Evolutionary conservation across 768 basidiomycete species (phyloP).

Genomic region (Collybia mongolica): DNA sequence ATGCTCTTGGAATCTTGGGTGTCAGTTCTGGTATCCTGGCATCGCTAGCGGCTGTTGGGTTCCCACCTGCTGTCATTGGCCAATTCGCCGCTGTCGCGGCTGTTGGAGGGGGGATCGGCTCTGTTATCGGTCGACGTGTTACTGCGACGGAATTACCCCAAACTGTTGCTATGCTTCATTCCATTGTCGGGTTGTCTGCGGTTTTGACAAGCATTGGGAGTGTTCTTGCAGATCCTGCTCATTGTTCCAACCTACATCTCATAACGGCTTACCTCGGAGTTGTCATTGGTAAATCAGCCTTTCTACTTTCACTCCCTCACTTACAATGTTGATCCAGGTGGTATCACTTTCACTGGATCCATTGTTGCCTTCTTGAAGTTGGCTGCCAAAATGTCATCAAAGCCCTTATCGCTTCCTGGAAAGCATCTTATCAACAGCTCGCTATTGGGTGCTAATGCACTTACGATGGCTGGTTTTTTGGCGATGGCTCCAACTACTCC

Average conservation of each 20-base stretch:
- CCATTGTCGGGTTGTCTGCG: conserved; percentile 87
- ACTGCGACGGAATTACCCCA: conserved; percentile 89
- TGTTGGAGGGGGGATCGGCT: conserved; percentile 69
- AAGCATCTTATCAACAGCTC: conserved; percentile 74
- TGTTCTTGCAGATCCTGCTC: conserved; percentile 68
- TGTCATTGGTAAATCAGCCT: conserved; percentile 60
- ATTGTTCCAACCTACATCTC: conserved; percentile 71
- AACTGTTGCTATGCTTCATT: conserved; percentile 75
- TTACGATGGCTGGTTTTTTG: conserved; percentile 78
- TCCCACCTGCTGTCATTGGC: conserved; percentile 66
- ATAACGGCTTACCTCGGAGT: conserved; percentile 86
- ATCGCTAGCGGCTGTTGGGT: conserved; percentile 81
- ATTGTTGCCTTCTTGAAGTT: conserved; percentile 89
- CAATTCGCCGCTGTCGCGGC: conserved; percentile 80
- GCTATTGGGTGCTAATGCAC: conserved; percentile 69
- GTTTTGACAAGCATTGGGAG: conserved; percentile 85
- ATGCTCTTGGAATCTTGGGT: conserved; percentile 83
- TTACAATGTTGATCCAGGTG: conserved; percentile 37
- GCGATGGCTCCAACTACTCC: conserved; percentile 69
- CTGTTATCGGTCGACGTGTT: conserved; percentile 77
- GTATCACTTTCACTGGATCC: conserved; percentile 87
- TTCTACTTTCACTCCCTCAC: too few species aligned
- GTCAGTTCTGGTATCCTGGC: conserved; percentile 80
- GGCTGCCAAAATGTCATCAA: conserved; percentile 78
- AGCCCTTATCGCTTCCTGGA: conserved; percentile 69